Evolutionary conservation across 2,329 filamentous ascomycete species (phyloP), one percentile per base, ranked within the genome.

Genomic region (Fusarium brachygibbosum): DNA sequence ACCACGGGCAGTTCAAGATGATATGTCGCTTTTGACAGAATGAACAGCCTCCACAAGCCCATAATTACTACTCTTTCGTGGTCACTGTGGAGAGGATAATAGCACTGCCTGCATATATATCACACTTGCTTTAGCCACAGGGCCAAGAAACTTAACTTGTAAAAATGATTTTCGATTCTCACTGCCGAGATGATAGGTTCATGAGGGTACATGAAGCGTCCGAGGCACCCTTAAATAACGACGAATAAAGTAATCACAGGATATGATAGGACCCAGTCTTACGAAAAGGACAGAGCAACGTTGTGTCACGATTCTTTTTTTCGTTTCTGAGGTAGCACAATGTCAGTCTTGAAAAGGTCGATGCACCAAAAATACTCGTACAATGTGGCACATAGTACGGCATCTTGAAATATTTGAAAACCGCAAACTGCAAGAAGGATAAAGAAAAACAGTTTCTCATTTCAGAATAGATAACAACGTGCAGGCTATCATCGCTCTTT

Each of bases 381-480:
- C 58, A 60, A 59, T 32, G 58, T 61, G 49, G 25, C 55, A 60
- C 55, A 44, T 28, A 29, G 32, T 60, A 51, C 42, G 37, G 10
- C 48, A 50, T 37, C n/a, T 23, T 25, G 14, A 12, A 11, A 34
- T 6, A 35, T 50, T 16, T 50, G 28, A 19, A 50, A 50, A 23
- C 23, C 13, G 13, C 17, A 37, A 25, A 25, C 46, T 50, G 12
- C 6, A 23, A 28, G 12, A 37, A 7, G 17, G 16, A 34, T 5
- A 49, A 25, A 34, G 31, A 49, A 34, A 34, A n/a, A n/a, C 25
- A 21, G 13, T 21, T 32, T 46, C 25, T 29, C n/a, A 13, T 32
- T 32, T 6, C 16, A 44, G 19, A 54, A 25, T 16, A 35, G 16
- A 54, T 23, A 29, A 19, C 16, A 31, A 35, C 11, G 19, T 17